phyloP scores from a whole-genome alignment of 78 protist species.

The Creolimax fragrantissima region DNA sequence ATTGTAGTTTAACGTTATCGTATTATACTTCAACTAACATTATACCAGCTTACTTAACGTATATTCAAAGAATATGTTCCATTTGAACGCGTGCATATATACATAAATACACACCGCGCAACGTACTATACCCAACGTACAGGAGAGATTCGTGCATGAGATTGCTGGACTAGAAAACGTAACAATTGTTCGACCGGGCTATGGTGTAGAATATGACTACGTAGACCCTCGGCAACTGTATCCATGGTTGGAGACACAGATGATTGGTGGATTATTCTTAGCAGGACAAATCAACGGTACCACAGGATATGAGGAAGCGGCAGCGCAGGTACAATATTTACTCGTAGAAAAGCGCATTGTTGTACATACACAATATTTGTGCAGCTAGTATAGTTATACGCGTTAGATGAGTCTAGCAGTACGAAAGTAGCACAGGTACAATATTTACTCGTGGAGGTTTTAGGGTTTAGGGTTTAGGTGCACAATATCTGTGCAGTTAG shows the following conservation, averaged over 20 bases:
- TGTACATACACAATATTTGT: too few relatives aligned
- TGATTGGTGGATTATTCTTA: conserved; percentile 56
- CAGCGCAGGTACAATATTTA: conserved; percentile 16
- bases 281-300: conserved; percentile 94
- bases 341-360: too few relatives aligned
- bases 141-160: conserved; percentile 20
- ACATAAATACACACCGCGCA: neutral
- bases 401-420: too few relatives aligned
- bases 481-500: too few relatives aligned
- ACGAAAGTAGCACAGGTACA: conserved; percentile 22
- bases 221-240: conserved; percentile 65
- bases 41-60: too few relatives aligned
- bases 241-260: conserved; percentile 65
- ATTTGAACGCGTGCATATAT: neutral
- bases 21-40: too few relatives aligned
- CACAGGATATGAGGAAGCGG: conserved; percentile 72
- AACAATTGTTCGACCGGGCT: conserved; percentile 57
- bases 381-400: too few relatives aligned
- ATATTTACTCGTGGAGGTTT: too few relatives aligned
- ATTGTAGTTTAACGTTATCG: too few relatives aligned
- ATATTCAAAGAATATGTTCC: too few relatives aligned
- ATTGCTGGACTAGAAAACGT: conserved; percentile 70
- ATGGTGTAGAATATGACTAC: conserved; percentile 87
- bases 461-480: too few relatives aligned
- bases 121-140: neutral